These are phyloP conservation scores for Exophiala sp. DNA, from an alignment of 2,329 filamentous ascomycete genomes.

Conservation along the genomic window DNA sequence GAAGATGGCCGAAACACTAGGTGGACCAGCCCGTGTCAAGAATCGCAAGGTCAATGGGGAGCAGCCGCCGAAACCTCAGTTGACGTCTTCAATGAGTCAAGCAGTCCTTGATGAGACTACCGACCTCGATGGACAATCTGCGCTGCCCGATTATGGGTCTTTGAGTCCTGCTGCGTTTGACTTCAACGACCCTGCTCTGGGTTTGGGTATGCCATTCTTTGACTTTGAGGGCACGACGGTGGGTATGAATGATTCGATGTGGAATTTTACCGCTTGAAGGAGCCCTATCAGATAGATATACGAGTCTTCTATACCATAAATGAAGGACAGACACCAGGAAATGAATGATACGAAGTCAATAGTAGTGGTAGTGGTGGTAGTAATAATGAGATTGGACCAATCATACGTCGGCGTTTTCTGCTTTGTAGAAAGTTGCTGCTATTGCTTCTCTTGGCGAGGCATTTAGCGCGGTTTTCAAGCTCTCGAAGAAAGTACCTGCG, in stretches of 20 bases:
- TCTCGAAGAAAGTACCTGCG: conserved; percentile 1
- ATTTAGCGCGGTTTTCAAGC: conserved; percentile 3
- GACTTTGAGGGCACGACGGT: conserved; percentile 30
- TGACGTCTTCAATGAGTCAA: conserved; percentile 14
- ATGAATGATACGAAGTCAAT: neutral
- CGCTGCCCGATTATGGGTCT: conserved; percentile 20
- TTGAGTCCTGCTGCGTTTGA: conserved; percentile 26
- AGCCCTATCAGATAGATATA: neutral
- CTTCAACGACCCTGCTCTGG: conserved; percentile 27
- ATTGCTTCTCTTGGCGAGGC: too few relatives aligned
- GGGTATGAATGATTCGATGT: conserved; percentile 20
- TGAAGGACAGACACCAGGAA: neutral
- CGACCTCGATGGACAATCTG: conserved; percentile 8
- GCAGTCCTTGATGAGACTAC: conserved; percentile 4
- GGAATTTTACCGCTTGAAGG: conserved; percentile 20
- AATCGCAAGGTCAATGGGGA: conserved; percentile 20
- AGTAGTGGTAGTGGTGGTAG: too few relatives aligned
- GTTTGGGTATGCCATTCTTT: conserved; percentile 30
- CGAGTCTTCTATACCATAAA: neutral
- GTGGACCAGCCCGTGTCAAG: conserved; percentile 19
- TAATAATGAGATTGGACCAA: too few relatives aligned
- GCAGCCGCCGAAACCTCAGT: conserved; percentile 5
- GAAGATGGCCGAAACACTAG: conserved; percentile 32
- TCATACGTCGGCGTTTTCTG: too few relatives aligned
- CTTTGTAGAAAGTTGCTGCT: too few relatives aligned